Evolutionary conservation across 2,329 filamentous ascomycete genomes (phyloP), one percentile per base, ranked within the genome.

Genomic region (Fusarium scirpi): DNA sequence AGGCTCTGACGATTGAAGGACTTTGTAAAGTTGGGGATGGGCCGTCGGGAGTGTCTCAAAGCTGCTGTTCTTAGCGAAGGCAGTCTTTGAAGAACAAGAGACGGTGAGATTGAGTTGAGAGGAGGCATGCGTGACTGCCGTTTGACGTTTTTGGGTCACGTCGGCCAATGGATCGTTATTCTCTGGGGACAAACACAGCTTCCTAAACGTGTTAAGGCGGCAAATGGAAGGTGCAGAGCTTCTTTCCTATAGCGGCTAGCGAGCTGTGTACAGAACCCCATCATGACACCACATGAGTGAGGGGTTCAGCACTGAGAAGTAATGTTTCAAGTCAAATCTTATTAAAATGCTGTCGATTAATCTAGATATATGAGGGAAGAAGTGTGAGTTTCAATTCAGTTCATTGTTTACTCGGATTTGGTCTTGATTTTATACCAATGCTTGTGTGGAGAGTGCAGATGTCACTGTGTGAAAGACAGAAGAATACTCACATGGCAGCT

Each of bases 51-150:
- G 40, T 69, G 66, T 58, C 74, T 73, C 58, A 78, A 72, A 65
- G 76, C 70, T 73, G 73, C 71, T 47, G 65, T 66, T 76, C 79
- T 78, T 65, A 76, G 49, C 20, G 74, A 78, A 71, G 78, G 75
- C 64, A 80, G 71, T 76, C 79, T 81, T 75, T 74, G 76, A 65
- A 79, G 71, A 73, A 78, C 73, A 65, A 80, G 74, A 75, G 76
- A 76, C 70, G 77, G 74, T 67, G 76, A 68, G 77, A 80, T 70
- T 73, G 71, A 58, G 64, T 61, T 71, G 51, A 67, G 74, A 76
- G 78, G 75, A 77, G 71, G 66, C 78, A 81, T 80, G 49, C 62
- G 52, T 62, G 59, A 64, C 53, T 62, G 65, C 68, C 48, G 68
- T 67, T 52, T 62, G 67, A 70, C 53, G 69, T 67, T 52, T 62